Conservation (phyloP, 1,284 basidiomycete genomes). For the Cerioporus squamosus region DNA sequence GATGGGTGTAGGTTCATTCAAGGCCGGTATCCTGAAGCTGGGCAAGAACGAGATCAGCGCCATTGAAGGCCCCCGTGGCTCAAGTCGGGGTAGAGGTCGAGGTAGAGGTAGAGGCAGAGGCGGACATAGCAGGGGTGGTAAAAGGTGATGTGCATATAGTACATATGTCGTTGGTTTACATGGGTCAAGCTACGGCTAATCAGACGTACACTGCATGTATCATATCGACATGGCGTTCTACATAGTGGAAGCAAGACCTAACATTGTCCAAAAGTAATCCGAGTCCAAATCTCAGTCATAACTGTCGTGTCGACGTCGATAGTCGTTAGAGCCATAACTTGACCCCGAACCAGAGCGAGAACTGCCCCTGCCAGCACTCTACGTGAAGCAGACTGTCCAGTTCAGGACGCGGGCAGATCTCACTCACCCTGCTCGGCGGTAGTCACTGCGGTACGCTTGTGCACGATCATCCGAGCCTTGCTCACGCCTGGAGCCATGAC, state of each 20-base stretch:
- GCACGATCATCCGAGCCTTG: slow-evolving; percentile 11
- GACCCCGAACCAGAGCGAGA: slow-evolving; percentile 11
- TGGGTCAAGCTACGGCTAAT: not conserved
- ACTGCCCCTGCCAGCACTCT: slow-evolving; percentile 13
- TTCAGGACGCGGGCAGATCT: not conserved
- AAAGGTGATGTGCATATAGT: slow-evolving; percentile 13
- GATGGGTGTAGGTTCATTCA: slow-evolving; percentile 81
- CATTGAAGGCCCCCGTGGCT: slow-evolving; percentile 37
- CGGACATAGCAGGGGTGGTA: slow-evolving; percentile 20
- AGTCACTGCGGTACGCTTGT: slow-evolving; percentile 12
- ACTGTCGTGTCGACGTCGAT: slow-evolving; percentile 6
- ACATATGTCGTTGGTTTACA: not conserved
- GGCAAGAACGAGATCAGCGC: slow-evolving; percentile 60
- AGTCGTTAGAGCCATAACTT: slow-evolving; percentile 11
- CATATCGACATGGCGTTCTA: not conserved
- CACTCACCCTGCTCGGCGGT: slow-evolving; percentile 18
- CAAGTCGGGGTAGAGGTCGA: slow-evolving; percentile 17
- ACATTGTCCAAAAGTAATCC: not conserved
- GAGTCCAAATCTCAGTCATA: slow-evolving; percentile 9
- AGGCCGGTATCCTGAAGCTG: slow-evolving; percentile 66
- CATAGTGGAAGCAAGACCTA: not conserved
- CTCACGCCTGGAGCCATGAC: slow-evolving; percentile 11
- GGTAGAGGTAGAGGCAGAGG: slow-evolving; percentile 15
- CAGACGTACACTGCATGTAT: slow-evolving; percentile 3
- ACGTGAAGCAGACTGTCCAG: slow-evolving; percentile 2